Base-by-base conservation (phyloP, 1,284 basidiomycete species). In the Papiliotrema nemorosa region DNA sequence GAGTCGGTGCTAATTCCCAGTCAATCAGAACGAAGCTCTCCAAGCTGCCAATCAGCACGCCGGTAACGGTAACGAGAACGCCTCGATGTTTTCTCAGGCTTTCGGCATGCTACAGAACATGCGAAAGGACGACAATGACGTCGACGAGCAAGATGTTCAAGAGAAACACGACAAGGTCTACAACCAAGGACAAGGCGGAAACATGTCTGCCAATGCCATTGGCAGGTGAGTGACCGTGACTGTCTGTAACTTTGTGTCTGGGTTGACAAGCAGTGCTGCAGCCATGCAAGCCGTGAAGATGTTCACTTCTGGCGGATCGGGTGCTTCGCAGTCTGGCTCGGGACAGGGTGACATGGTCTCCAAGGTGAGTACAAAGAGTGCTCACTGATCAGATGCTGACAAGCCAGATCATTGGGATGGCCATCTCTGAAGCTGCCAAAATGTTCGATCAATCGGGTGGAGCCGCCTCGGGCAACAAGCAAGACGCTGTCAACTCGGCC, bases 401-500 rank as follows among this genome's bases (percentile, higher is more conserved):
- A n/a, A n/a, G 21, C 22, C 16, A 88, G 69, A 77, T 93, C 49
- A 83, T 93, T 70, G 84, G 85, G 60, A 73, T 89, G 70, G 89
- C 88, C 12, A 88, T 92, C 87, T 80, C 82, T 0, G 85, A 92
- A 67, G 73, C 72, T 53, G 64, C 67, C 56, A 73, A 73, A 62
- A 69, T 72, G 44, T 86, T 90, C 58, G 85, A 88, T 63, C 76
- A 80, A 60, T 80, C 81, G 29, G 82, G 82, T 16, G 85, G 85
- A n/a, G 75, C 82, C 1, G 78, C 81, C 20, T 51, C 57, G 22
- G 85, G 84, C 14, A 80, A 81, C 66, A 90, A 91, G 75, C 87
- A 89, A 63, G 86, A 88, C 63, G 84, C 84, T 5, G 81, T 91
- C 63, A 88, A 86, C 59, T 80, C 85, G 14, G 89, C 88, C 40